phyloP scores from a whole-genome alignment of 148 eudicot genomes.

The Polygonum maritimum region DNA sequence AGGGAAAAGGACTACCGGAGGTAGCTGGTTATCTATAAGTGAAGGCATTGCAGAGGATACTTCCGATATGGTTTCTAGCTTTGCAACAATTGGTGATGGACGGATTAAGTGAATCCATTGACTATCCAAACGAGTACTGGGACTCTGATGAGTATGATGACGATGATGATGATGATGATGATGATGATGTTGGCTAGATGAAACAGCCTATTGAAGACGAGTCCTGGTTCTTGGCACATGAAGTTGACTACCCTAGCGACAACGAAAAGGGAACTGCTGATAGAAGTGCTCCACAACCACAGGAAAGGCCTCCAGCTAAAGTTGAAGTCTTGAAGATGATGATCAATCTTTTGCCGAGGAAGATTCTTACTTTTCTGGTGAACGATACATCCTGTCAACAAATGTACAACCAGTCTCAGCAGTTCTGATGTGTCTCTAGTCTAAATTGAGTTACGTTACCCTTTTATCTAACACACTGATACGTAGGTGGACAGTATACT shows the following conservation, averaged over 20 bases:
- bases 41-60: constrained; percentile 92
- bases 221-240: constrained; percentile 98
- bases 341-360: constrained; percentile 89
- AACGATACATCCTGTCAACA: constrained; percentile 55
- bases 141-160: constrained; percentile 98
- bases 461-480: no score
- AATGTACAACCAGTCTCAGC: constrained; percentile 50
- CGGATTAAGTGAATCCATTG: constrained; percentile 87
- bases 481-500: no score
- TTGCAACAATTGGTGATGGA: constrained; percentile 95
- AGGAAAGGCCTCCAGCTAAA: constrained; percentile 61
- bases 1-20: constrained; percentile 68
- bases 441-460: no score
- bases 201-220: constrained; percentile 99
- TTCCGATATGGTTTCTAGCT: no score
- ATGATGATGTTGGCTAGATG: constrained; percentile 96
- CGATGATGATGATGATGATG: constrained; percentile 95
- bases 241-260: constrained; percentile 96
- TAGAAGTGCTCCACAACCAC: constrained; percentile 66
- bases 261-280: constrained; percentile 81
- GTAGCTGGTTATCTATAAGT: constrained; percentile 95
- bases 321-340: constrained; percentile 86
- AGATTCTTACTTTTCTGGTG: constrained; percentile 91
- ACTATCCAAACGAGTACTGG: constrained; percentile 91
- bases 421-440: no score